These are phyloP conservation scores for Litsea cubeba DNA, from an alignment of 164 flowering plant genomes.

Conservation along the genomic window DNA sequence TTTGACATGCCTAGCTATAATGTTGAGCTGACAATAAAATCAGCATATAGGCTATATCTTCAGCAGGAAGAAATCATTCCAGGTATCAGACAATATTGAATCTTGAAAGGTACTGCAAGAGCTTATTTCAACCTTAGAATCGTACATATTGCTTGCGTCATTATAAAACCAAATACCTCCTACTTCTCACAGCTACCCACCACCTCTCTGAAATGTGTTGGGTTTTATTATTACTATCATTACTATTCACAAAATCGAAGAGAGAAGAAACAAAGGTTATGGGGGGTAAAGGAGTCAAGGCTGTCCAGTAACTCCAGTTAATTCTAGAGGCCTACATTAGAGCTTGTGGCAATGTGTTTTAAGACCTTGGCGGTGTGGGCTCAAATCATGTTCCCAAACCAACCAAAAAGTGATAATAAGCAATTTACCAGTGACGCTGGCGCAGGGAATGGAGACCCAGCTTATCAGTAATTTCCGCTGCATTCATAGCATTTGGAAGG, in stretches of 20 bases:
- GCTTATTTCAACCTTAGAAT: too few species aligned
- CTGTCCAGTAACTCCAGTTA: too few species aligned
- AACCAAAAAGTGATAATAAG: neutral
- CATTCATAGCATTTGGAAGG: constrained; percentile 81
- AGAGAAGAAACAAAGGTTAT: too few species aligned
- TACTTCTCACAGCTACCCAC: too few species aligned
- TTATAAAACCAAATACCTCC: neutral
- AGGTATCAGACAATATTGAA: neutral
- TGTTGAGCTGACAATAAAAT: too few species aligned
- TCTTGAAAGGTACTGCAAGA: neutral
- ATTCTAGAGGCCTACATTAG: neutral
- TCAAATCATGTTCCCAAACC: too few species aligned
- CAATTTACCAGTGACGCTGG: constrained; percentile 64
- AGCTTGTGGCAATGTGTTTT: neutral
- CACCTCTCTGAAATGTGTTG: too few species aligned
- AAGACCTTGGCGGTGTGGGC: neutral
- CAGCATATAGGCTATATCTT: neutral
- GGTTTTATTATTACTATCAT: too few species aligned
- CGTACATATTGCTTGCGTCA: neutral
- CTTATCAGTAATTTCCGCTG: constrained; percentile 77
- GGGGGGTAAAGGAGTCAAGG: too few species aligned
- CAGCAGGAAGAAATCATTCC: neutral
- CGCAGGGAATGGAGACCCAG: constrained; percentile 73
- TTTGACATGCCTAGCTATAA: too few species aligned
- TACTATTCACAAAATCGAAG: too few species aligned